Evolutionary conservation across 2,329 filamentous ascomycete species (phyloP), one percentile per base, ranked within the genome.

Genomic region (Monosporascus sp.): DNA sequence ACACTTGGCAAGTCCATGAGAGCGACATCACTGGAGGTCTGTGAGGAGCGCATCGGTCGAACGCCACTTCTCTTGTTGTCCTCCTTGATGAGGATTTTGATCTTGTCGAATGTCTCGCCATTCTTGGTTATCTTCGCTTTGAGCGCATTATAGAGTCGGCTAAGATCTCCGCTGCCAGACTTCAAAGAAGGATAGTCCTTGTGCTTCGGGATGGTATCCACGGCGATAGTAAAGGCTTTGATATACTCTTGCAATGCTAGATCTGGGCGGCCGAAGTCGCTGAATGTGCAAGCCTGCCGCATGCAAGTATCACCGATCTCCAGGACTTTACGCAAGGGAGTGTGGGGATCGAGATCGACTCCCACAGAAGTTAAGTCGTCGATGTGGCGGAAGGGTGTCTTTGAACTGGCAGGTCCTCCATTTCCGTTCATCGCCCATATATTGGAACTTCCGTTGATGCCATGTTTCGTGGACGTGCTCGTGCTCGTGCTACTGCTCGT

Each of bases 241-340:
- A 97, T 80, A 65, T 93, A 97, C 56, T 96, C 89, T 58, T 88
- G 82, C 51, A 96, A 86, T 3, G 92, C 92, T 38, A 84, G 70
- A 65, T 94, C 90, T 5, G 85, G 82, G 37, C 84, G 77, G 25
- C 81, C 74, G 70, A 88, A 86, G 55, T 81, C 80, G 54, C 84
- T 76, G 52, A 78, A 75, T 50, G 79, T 81, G 57, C 84, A 80
- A 38, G 89, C 86, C 61, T 82, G 78, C 55, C 77, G 76, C 54
- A 85, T 73, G 47, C 76, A 74, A 22, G 67, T 64, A 61, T 86
- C 78, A 50, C 77, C 81, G 42, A 70, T 65, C 45, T 78, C 75
- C 15, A 86, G 69, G 38, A 85, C 65, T 57, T 72, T 79, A 52
- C 76, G 77, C 55, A 83, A 72, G 17, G 79, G 79, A 53, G 75